Percentiles rank a stretch among this genome's conserved stretches.
These are phyloP conservation scores for Clonostachys chloroleuca DNA, from an alignment of 2,329 filamentous ascomycete genomes.

Conservation along the genomic window DNA sequence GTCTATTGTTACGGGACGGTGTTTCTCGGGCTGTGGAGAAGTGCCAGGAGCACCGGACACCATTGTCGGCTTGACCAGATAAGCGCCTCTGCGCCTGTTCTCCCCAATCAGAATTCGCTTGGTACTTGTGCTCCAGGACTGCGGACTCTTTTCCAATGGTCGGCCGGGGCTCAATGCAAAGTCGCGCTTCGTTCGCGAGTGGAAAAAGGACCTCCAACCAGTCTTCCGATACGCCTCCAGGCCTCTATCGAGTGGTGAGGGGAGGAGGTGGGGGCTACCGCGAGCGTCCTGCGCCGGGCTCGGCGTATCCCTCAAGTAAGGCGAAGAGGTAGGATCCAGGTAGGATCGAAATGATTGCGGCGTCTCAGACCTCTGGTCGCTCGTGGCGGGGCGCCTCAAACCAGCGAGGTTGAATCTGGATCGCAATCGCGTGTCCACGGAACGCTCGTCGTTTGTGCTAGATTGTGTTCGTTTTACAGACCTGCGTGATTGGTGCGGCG, in stretches of 20 bases:
- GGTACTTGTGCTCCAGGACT: conserved; percentile 9
- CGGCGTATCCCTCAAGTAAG: conserved; percentile 7
- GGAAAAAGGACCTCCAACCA: conserved; percentile 55
- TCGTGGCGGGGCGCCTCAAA: conserved; percentile 71
- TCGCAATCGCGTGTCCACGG: conserved; percentile 36
- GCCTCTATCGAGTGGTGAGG: conserved; percentile 13
- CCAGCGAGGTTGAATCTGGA: conserved; percentile 59
- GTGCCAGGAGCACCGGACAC: conserved; percentile 17
- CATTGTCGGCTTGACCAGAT: conserved; percentile 30
- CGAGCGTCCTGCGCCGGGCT: no score
- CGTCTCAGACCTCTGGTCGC: conserved; percentile 71
- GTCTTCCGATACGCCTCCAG: conserved; percentile 7
- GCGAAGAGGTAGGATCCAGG: conserved; percentile 8
- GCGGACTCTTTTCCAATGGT: conserved; percentile 12
- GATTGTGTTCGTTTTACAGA: conserved; percentile 70
- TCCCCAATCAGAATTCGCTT: conserved; percentile 18
- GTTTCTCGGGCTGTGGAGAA: conserved; percentile 7
- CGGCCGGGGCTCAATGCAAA: conserved; percentile 8
- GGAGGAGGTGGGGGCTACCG: conserved; percentile 15
- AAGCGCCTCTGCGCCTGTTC: conserved; percentile 10
- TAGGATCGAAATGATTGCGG: conserved; percentile 39
- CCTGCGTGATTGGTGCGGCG: conserved; percentile 63
- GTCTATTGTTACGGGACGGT: conserved; percentile 4
- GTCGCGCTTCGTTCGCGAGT: conserved; percentile 26
- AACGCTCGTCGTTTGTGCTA: conserved; percentile 37